A percentile compares a stretch with the other conserved stretches of the same genome.
Conservation (phyloP, 305 asterid species). For the Solanum hybrid region DNA sequence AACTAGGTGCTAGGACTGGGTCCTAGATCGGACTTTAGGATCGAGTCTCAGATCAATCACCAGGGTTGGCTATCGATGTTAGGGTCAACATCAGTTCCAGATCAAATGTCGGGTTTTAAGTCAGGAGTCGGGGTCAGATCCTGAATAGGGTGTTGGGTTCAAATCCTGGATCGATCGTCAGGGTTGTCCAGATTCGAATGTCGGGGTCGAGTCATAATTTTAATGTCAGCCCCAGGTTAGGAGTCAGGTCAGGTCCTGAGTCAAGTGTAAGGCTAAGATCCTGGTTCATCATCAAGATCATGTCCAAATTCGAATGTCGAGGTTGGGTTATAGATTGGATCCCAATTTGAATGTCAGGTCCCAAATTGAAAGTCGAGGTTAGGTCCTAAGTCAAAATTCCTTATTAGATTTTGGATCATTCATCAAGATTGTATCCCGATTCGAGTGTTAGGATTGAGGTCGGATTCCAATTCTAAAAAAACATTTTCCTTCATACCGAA, state of each 20-base stretch:
- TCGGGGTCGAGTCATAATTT: too few species aligned
- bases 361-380: neutral
- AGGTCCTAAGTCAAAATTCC: neutral
- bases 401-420: fast-evolving
- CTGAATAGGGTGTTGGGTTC: neutral
- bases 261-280: neutral
- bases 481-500: neutral
- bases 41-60: too few species aligned
- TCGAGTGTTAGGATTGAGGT: neutral
- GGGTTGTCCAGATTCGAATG: neutral
- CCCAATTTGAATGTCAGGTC: neutral
- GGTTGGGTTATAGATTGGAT: neutral
- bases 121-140: neutral
- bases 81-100: neutral
- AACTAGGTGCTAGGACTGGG: too few species aligned
- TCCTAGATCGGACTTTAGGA: too few species aligned
- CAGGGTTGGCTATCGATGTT: too few species aligned
- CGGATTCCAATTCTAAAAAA: neutral
- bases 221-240: fast-evolving
- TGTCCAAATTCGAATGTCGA: neutral
- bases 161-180: too few species aligned
- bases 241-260: neutral
- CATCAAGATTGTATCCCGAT: neutral
- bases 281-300: neutral
- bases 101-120: neutral